Base-by-base conservation (phyloP, 1,284 basidiomycete species). In the Puccinia horiana region DNA sequence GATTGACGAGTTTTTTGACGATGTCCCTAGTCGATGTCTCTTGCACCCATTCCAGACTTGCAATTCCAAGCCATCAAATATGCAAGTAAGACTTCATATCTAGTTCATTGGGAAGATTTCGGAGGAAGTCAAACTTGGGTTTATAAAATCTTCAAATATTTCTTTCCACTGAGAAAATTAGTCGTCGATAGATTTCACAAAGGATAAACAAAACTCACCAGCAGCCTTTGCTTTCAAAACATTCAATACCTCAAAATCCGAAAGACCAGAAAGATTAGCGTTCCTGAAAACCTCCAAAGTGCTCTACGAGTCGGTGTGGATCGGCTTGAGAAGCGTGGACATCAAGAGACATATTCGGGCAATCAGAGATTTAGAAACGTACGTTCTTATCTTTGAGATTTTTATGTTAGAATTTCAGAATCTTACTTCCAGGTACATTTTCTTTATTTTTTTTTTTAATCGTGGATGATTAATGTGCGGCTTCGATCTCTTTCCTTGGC, bases 351-450 rank as follows among this genome's bases (percentile, higher is more conserved):
- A 74, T 52, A 74, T 54, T 26, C 44, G 44, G 20, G 2, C 49
- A 18, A 74, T 74, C 35, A 74, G 72, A 56, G 72, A 74, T n/a
- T 54, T 74, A 26, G 72, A 74, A 56, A 74, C 52, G 72, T 74
- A n/a, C 54, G 49, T 29, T 3, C 12, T 35, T 20, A 9, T 23
- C 47, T 32, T 35, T n/a, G 49, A 11, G 49, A 52, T 63, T 32
- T 63, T 18, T 18, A 3, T 32, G 35, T 63, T 37, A 63, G 9
- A n/a, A 63, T 32, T 63, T 12, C 58, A 18, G 58, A 16, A 26
- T 63, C n/a, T 29, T 63, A 63, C n/a, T n/a, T n/a, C n/a, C n/a
- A n/a, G n/a, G n/a, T n/a, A n/a, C n/a, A n/a, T n/a, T n/a, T n/a
- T n/a, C n/a, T n/a, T n/a, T n/a, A n/a, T n/a, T 69, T 11, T 69